Conservation (phyloP, 2,329 filamentous ascomycete genomes). For the Colletotrichum sp. region DNA sequence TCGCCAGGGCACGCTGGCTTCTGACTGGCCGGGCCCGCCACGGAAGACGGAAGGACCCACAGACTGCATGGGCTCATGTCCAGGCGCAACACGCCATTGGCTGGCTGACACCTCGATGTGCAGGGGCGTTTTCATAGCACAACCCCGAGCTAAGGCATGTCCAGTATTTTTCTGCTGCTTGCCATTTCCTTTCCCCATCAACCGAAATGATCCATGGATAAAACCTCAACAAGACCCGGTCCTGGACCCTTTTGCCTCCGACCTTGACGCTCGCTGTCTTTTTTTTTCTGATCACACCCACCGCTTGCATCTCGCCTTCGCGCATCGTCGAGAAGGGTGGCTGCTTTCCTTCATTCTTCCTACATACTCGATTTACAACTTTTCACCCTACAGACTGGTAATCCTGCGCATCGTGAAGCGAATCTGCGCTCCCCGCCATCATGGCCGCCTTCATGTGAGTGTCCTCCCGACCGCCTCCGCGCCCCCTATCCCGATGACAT, state of each 20-base stretch:
- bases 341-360: not conserved
- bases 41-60: slow-evolving; percentile 20
- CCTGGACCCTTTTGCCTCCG: slow-evolving; percentile 15
- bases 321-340: slow-evolving; percentile 4
- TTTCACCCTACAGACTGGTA: not conserved
- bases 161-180: not conserved
- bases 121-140: slow-evolving; percentile 16
- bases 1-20: not conserved
- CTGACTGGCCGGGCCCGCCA: not conserved
- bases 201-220: slow-evolving; percentile 26
- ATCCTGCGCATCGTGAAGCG: not conserved
- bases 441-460: slow-evolving; percentile 20
- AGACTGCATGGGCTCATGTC: slow-evolving; percentile 7
- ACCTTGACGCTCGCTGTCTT: slow-evolving; percentile 2
- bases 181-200: slow-evolving; percentile 21
- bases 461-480: not conserved
- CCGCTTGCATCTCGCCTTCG: not conserved
- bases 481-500: not conserved
- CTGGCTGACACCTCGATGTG: not conserved
- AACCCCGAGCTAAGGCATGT: slow-evolving; percentile 4
- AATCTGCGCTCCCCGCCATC: slow-evolving; percentile 8
- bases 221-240: slow-evolving; percentile 24
- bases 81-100: slow-evolving; percentile 5
- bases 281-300: not conserved
- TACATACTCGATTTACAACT: not conserved